phyloP scores from a whole-genome alignment of 768 basidiomycete genomes.

The Suillus cothurnatus region DNA sequence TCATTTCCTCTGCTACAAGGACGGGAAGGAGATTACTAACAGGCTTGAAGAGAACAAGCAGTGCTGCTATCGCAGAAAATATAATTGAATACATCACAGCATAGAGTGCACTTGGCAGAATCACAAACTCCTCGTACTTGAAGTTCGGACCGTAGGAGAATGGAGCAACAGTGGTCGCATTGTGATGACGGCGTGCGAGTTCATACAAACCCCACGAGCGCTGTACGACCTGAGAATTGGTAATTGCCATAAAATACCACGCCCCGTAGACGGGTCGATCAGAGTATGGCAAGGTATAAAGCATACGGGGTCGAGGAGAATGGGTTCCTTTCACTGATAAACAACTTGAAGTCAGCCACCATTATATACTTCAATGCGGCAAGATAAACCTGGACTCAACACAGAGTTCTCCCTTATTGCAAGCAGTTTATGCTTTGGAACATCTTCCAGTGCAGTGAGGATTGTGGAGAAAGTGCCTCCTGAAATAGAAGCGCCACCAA shows the following conservation, averaged over 20 bases:
- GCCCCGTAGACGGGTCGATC: slow-evolving; percentile 38
- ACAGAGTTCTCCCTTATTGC: slow-evolving; percentile 39
- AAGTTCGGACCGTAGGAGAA: slow-evolving; percentile 69
- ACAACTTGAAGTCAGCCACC: slow-evolving; percentile 8
- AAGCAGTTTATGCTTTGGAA: slow-evolving; percentile 31
- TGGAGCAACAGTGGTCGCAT: slow-evolving; percentile 18
- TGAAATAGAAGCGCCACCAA: slow-evolving; percentile 38
- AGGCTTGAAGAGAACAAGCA: slow-evolving; percentile 35
- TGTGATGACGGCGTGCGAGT: slow-evolving; percentile 26
- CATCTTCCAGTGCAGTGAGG: slow-evolving; percentile 33
- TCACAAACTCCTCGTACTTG: slow-evolving; percentile 73
- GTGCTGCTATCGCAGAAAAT: slow-evolving; percentile 19
- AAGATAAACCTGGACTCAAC: slow-evolving; percentile 45
- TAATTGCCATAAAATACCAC: slow-evolving; percentile 45
- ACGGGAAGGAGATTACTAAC: slow-evolving; percentile 33
- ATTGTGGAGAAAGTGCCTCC: slow-evolving; percentile 39
- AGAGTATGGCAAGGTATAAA: slow-evolving; percentile 41
- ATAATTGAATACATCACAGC: slow-evolving; percentile 44
- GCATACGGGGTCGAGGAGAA: slow-evolving; percentile 28
- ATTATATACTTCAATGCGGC: not conserved
- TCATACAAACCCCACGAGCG: slow-evolving; percentile 58
- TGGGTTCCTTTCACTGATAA: slow-evolving; percentile 35
- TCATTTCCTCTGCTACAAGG: not conserved
- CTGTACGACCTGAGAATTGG: slow-evolving; percentile 53
- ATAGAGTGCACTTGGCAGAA: slow-evolving; percentile 40